Conservation (phyloP, 164 flowering plant species). For the Liriodendron chinense region DNA sequence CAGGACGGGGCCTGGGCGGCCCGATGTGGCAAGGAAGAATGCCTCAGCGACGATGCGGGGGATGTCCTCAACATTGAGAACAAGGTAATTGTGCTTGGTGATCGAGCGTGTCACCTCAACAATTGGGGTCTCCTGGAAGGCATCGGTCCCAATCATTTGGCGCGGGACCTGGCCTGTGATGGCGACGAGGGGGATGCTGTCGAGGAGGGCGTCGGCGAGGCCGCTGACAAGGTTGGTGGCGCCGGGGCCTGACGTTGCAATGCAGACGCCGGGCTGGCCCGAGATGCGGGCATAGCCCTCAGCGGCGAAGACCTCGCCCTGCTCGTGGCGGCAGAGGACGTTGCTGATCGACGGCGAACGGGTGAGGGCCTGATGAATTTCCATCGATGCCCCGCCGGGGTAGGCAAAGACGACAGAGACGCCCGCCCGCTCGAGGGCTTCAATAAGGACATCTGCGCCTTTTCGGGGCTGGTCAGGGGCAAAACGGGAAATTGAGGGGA, state of each 20-base stretch:
- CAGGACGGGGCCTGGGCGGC: conserved; percentile 67
- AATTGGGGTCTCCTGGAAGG: conserved; percentile 68
- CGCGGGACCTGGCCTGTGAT: conserved; percentile 71
- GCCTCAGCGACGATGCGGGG: conserved; percentile 58
- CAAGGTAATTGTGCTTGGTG: conserved; percentile 68
- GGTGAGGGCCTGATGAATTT: conserved; percentile 73
- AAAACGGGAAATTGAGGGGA: conserved; percentile 30
- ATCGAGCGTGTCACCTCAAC: conserved; percentile 70
- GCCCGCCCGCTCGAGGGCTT: conserved; percentile 63
- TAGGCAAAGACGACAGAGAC: conserved; percentile 57
- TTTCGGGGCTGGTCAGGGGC: conserved; percentile 52
- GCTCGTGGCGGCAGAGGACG: conserved; percentile 64
- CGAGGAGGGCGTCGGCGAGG: conserved; percentile 65
- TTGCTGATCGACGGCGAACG: conserved; percentile 46
- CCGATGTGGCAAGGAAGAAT: conserved; percentile 47
- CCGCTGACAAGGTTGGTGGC: conserved; percentile 75
- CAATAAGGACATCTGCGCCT: conserved; percentile 71
- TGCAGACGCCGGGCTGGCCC: conserved; percentile 61
- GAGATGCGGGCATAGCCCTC: conserved; percentile 69
- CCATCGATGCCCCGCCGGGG: conserved; percentile 75
- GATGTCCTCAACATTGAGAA: conserved; percentile 58
- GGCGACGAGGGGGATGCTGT: conserved; percentile 60
- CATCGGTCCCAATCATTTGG: conserved; percentile 72
- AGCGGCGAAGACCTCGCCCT: conserved; percentile 68
- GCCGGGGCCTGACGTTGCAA: conserved; percentile 80